A percentile compares a stretch with the other conserved stretches of the same genome.
These are phyloP conservation scores for Ustilago lituana DNA, from an alignment of 1,284 basidiomycete species.

Conservation along the genomic window DNA sequence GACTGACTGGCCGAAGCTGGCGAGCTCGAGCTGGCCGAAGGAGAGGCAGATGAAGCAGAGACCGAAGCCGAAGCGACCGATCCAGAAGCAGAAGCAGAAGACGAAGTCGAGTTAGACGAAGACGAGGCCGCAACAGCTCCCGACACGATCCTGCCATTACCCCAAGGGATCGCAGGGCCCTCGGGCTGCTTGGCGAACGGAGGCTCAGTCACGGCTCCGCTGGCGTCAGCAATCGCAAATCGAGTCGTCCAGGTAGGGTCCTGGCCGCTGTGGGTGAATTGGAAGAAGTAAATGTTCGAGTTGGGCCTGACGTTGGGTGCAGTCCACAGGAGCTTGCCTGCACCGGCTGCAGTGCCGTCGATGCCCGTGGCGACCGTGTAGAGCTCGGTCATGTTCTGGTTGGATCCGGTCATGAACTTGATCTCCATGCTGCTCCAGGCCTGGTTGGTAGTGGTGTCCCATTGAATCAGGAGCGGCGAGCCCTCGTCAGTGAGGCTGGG, in stretches of 20 bases:
- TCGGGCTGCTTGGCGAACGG: constrained; percentile 72
- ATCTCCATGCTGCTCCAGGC: constrained; percentile 68
- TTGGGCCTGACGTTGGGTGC: constrained; percentile 79
- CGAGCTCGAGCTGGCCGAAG: constrained; percentile 2
- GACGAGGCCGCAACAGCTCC: constrained; percentile 12
- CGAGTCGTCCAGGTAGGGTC: constrained; percentile 79
- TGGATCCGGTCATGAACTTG: constrained; percentile 78
- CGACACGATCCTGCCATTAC: constrained; percentile 74
- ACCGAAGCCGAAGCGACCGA: constrained; percentile 8
- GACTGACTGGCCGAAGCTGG: constrained; percentile 12
- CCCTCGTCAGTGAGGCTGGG: constrained; percentile 27
- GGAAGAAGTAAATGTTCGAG: constrained; percentile 60
- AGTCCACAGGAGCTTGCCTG: constrained; percentile 71
- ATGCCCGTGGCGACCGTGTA: constrained; percentile 74
- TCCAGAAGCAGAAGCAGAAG: constrained; percentile 13
- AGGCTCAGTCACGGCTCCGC: constrained; percentile 72
- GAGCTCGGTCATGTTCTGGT: constrained; percentile 76
- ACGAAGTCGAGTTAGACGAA: constrained; percentile 14
- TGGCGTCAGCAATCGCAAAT: constrained; percentile 77
- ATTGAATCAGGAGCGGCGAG: constrained; percentile 41
- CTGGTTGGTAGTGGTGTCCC: constrained; percentile 36
- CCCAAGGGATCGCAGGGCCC: constrained; percentile 75
- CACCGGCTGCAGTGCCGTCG: constrained; percentile 72
- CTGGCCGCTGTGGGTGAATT: constrained; percentile 56
- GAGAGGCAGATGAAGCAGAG: constrained; percentile 2